Conservation (phyloP, 129 eudicot genomes). For the Artemisia argyi region DNA sequence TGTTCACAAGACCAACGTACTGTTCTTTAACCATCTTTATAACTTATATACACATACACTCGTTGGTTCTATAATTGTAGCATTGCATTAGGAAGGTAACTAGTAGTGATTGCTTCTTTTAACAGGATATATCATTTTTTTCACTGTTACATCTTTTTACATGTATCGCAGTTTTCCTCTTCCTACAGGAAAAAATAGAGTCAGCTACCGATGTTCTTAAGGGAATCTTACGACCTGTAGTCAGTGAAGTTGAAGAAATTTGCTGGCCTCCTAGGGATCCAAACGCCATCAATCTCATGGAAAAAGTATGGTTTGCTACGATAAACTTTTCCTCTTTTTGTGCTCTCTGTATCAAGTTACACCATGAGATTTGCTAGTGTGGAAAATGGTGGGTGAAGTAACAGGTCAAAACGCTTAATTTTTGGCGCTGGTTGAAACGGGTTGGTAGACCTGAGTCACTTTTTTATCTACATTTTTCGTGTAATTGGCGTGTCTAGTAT, state of each 20-base stretch:
- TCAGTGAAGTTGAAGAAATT: slow-evolving; percentile 73
- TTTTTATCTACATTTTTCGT: too few relatives aligned
- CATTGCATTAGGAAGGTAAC: slow-evolving; percentile 20
- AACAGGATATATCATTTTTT: slow-evolving; percentile 16
- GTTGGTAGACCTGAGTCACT: too few relatives aligned
- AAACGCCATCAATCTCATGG: slow-evolving; percentile 71
- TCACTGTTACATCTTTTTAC: slow-evolving; percentile 20
- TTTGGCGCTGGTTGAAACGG: too few relatives aligned
- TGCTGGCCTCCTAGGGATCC: slow-evolving; percentile 93
- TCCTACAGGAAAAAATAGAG: slow-evolving; percentile 82
- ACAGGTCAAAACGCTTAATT: too few relatives aligned
- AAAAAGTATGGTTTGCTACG: slow-evolving; percentile 44
- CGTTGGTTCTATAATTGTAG: slow-evolving; percentile 10
- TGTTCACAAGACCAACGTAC: slow-evolving; percentile 89
- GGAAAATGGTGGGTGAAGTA: too few relatives aligned
- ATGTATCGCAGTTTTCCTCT: slow-evolving; percentile 34
- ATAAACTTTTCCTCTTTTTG: slow-evolving; percentile 8
- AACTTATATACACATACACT: slow-evolving; percentile 12
- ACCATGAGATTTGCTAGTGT: too few relatives aligned
- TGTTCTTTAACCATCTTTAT: slow-evolving; percentile 28
- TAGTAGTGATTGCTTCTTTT: neutral
- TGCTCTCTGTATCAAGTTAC: neutral
- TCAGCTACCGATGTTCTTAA: slow-evolving; percentile 92
- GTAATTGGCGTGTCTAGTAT: too few relatives aligned
- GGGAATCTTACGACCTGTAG: slow-evolving; percentile 65